Evolutionary conservation across 2,329 filamentous ascomycete genomes (phyloP).

Genomic region (Tolypocladium sp.): DNA sequence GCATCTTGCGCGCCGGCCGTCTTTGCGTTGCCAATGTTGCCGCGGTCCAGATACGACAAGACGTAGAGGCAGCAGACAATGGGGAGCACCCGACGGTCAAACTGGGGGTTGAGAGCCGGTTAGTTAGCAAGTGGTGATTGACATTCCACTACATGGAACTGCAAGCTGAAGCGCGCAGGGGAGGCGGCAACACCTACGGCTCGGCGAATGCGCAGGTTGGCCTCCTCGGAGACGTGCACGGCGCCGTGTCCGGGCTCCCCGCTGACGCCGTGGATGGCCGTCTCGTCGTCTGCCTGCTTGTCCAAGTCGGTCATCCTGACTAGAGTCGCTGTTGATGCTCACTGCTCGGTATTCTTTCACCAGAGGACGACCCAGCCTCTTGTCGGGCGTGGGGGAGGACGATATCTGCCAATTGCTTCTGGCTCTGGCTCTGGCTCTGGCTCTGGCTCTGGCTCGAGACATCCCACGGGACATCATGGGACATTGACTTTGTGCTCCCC

Average conservation of each 20-base stretch:
- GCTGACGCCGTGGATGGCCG: background rate
- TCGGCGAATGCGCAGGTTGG: background rate
- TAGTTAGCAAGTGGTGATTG: no score
- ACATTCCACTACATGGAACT: background rate
- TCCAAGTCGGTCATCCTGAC: background rate
- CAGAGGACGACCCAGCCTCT: background rate
- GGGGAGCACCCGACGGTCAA: slow-evolving; percentile 1
- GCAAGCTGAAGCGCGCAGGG: background rate
- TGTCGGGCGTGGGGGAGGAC: background rate
- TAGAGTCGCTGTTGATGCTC: background rate
- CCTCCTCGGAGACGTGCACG: background rate
- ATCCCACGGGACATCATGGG: no score
- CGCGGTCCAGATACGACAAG: slow-evolving; percentile 5
- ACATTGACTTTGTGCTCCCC: no score
- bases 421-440: no score
- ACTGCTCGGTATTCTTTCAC: background rate
- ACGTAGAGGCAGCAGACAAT: slow-evolving; percentile 4
- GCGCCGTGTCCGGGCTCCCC: background rate
- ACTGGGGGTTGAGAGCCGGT: background rate
- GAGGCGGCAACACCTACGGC: background rate
- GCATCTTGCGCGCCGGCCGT: slow-evolving; percentile 12
- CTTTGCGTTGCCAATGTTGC: slow-evolving; percentile 12
- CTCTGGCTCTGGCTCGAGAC: no score
- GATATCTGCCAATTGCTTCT: no score
- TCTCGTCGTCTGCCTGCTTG: background rate